phyloP scores from a whole-genome alignment of 2,329 filamentous ascomycete species.

The Leptographium radiaticola region DNA sequence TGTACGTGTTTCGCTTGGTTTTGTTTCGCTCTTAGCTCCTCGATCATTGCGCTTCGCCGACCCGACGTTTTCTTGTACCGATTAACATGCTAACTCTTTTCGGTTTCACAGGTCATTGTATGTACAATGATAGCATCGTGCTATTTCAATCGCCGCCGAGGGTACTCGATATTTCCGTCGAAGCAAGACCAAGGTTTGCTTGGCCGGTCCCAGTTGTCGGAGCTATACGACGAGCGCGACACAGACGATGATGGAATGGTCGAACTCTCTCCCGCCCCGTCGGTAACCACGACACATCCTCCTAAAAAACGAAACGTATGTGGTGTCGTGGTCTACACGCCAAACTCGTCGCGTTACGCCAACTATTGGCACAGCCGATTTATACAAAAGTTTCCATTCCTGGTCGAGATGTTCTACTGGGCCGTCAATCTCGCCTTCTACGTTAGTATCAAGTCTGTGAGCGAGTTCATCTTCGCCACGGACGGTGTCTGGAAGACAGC shows the following conservation, averaged over 20 bases:
- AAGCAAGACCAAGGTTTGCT: background rate
- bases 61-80: background rate
- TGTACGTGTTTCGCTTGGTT: background rate
- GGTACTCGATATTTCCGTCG: background rate
- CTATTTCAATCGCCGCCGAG: background rate
- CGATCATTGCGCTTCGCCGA: background rate
- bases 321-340: conserved; percentile 25
- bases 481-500: conserved; percentile 35
- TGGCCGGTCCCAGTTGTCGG: background rate
- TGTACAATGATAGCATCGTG: background rate
- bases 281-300: background rate
- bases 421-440: conserved; percentile 53
- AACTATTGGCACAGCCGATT: conserved; percentile 44
- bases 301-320: conserved; percentile 10
- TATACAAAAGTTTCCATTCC: conserved; percentile 51
- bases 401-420: conserved; percentile 67
- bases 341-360: conserved; percentile 45
- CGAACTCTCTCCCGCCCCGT: background rate
- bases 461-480: background rate
- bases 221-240: background rate
- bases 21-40: too few species aligned
- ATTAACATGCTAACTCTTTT: background rate
- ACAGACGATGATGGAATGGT: background rate
- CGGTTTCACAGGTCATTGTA: background rate
- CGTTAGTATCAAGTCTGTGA: conserved; percentile 36